Conservation (phyloP, 768 basidiomycete species). For the Lactarius akahatsu region DNA sequence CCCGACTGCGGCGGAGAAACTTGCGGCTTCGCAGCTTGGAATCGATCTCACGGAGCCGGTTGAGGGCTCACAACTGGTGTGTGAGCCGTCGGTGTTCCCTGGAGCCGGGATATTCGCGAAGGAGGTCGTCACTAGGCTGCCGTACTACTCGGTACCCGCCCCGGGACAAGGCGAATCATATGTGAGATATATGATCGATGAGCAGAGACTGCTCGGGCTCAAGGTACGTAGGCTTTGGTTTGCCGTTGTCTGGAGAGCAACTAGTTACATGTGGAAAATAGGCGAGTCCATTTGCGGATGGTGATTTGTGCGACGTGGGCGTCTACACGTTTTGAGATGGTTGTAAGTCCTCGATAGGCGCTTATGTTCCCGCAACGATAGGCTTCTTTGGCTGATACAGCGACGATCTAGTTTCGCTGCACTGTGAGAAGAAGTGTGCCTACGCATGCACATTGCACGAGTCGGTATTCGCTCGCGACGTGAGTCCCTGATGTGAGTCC, state of each 20-base stretch:
- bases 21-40: conserved; percentile 2
- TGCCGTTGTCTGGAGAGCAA: background rate
- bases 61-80: conserved; percentile 7
- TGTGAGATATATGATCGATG: conserved; percentile 42
- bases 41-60: conserved; percentile 4
- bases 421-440: too few relatives aligned
- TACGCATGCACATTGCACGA: too few relatives aligned
- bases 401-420: too few relatives aligned
- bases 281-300: conserved; percentile 36
- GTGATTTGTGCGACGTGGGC: conserved; percentile 39
- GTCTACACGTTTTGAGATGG: conserved; percentile 39
- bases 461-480: conserved; percentile 13
- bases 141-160: conserved; percentile 31
- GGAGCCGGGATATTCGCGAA: conserved; percentile 31
- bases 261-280: background rate
- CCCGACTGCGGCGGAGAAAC: conserved; percentile 10
- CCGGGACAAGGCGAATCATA: conserved; percentile 28
- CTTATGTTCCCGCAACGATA: too few relatives aligned
- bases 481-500: background rate
- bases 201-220: conserved; percentile 38
- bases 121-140: conserved; percentile 34
- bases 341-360: background rate
- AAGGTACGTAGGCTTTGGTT: conserved; percentile 20
- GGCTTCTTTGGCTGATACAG: too few relatives aligned
- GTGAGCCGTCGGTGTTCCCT: conserved; percentile 14